Base-by-base conservation (phyloP, 148 eudicot genomes). In the Heliosperma pusillum region DNA sequence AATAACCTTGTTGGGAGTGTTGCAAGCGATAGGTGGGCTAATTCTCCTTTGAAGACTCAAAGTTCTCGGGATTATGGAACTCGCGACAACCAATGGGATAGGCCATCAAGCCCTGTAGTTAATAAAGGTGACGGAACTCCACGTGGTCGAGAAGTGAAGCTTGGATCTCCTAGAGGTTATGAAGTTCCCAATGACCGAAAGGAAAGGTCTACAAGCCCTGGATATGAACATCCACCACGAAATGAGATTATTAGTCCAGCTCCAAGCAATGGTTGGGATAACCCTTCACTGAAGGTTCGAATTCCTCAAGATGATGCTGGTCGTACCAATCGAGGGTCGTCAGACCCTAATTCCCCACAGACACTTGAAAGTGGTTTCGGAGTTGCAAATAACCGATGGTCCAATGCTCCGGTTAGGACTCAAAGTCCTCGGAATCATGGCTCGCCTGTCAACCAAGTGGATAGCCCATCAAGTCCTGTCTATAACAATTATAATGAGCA, bases 301-400 rank as follows among this genome's bases (percentile, higher is more conserved):
- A 65, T 65, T 65, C 69, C 69, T 63, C 36, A 3, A 16, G 67
- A 63, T 63, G 15, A 27, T n/a, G 30, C 61, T n/a, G n/a, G n/a
- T n/a, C n/a, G n/a, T n/a, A n/a, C n/a, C n/a, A n/a, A n/a, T n/a
- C n/a, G n/a, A n/a, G n/a, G n/a, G n/a, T n/a, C n/a, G n/a, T n/a
- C n/a, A n/a, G n/a, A n/a, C n/a, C n/a, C n/a, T n/a, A n/a, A n/a
- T n/a, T n/a, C n/a, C n/a, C n/a, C n/a, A n/a, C n/a, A n/a, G n/a
- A n/a, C n/a, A n/a, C n/a, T n/a, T n/a, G n/a, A n/a, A n/a, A n/a
- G n/a, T n/a, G n/a, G n/a, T n/a, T n/a, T n/a, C n/a, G n/a, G n/a
- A n/a, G n/a, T n/a, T n/a, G n/a, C n/a, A n/a, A n/a, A n/a, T n/a
- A n/a, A n/a, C n/a, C n/a, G n/a, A n/a, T n/a, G n/a, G n/a, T n/a